Conservation (phyloP, 2,329 filamentous ascomycete species). For the Talaromyces sp. region DNA sequence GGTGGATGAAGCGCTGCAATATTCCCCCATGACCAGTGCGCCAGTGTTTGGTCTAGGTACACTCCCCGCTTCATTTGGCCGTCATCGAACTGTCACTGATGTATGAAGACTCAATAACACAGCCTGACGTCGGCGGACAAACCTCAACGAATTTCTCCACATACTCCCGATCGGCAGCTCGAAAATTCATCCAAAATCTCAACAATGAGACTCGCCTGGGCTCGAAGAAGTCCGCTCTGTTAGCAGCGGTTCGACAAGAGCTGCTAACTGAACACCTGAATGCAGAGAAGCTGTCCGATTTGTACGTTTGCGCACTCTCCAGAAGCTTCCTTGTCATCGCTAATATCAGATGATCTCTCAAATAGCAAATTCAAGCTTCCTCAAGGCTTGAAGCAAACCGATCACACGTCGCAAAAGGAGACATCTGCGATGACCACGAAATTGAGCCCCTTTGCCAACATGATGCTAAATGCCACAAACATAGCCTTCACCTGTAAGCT, state of each 20-base stretch:
- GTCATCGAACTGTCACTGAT: constrained; percentile 17
- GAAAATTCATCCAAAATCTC: constrained; percentile 57
- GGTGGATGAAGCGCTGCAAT: constrained; percentile 44
- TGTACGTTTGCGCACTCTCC: constrained; percentile 24
- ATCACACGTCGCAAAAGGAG: constrained; percentile 14
- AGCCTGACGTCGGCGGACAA: constrained; percentile 36
- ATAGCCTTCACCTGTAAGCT: constrained; percentile 39
- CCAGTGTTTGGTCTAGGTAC: constrained; percentile 41
- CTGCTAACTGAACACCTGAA: constrained; percentile 64
- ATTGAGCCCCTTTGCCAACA: constrained; percentile 49
- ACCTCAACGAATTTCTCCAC: constrained; percentile 35
- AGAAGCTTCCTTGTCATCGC: background rate
- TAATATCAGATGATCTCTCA: background rate
- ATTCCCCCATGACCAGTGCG: constrained; percentile 45
- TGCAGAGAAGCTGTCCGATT: constrained; percentile 53
- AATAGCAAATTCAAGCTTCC: constrained; percentile 40
- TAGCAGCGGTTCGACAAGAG: constrained; percentile 68
- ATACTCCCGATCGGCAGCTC: constrained; percentile 46
- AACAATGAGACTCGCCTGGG: constrained; percentile 63
- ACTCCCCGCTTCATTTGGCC: constrained; percentile 11
- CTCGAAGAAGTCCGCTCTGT: constrained; percentile 51
- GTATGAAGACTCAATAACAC: constrained; percentile 33
- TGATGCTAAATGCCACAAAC: constrained; percentile 46
- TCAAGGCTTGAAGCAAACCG: constrained; percentile 16
- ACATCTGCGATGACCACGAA: constrained; percentile 17